Evolutionary conservation across 768 basidiomycete genomes (phyloP), one percentile per base, ranked within the genome.

Genomic region (Tricholoma matsutake): DNA sequence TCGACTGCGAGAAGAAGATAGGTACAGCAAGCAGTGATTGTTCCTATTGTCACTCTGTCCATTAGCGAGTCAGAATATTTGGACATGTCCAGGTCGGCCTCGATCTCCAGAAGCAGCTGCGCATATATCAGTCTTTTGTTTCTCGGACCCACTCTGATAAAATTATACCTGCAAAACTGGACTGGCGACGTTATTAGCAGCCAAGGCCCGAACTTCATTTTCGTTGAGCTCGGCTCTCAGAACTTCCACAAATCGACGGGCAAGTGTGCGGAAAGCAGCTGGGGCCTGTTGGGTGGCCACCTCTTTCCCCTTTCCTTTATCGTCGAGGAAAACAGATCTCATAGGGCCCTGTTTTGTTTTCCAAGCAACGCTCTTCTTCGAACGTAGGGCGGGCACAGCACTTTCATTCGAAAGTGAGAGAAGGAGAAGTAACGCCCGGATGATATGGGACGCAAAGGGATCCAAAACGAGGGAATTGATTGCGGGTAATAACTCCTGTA

Each of bases 401-500:
- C 66, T 65, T 22, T 73, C 66, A 14, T 80, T 79, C 4, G 74
- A 73, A 13, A 76, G 63, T 13, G 85, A 86, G n/a, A 97, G 78
- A 45, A 97, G 79, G 4, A 89, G 69, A 13, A 98, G 81, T 2
- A 98, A 74, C 22, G 89, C 85, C 37, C 96, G 88, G 51, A 96
- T 64, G 45, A 95, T 92, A 65, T 98, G 96, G 0, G 96, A 96
- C 35, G 90, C 94, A 67, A 94, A 96, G 32, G 90, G 87, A 67
- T 96, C 87, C 77, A 88, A 86, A 41, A 96, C 75, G 47, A 96
- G 82, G 7, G 79, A 76, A 0, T 85, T 72, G 34, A 96, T 77
- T 3, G 74, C 72, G 0, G 88, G 86, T 1, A 86, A 67, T 34
- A 98, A 68, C 81, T 96, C 94, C 89, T 94, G 59, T 2, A 58